Percentiles rank a stretch among this genome's conserved stretches.
Conservation (phyloP, 768 basidiomycete genomes). For the Amanita jacksonii region DNA sequence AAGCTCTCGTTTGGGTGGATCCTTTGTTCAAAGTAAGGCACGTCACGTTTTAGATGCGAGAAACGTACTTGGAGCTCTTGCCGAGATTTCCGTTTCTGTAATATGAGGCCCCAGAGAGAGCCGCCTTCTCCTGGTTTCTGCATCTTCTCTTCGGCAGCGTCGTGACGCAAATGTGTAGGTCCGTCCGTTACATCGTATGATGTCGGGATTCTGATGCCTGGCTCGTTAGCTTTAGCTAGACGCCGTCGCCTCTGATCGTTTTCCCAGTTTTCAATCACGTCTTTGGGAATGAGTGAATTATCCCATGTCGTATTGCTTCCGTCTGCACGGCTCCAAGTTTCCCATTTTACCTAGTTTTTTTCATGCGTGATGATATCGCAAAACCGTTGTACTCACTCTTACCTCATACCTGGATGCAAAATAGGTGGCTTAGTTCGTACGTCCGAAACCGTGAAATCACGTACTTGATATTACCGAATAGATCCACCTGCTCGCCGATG, state of each 20-base stretch:
- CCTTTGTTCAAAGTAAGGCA: too few relatives aligned
- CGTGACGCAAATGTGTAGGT: not conserved
- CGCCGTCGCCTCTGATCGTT: not conserved
- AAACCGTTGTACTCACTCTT: not conserved
- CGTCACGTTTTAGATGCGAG: too few relatives aligned
- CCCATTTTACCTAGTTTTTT: conserved; percentile 3
- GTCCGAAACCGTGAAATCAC: not conserved
- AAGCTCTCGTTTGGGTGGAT: too few relatives aligned
- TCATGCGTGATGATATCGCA: not conserved
- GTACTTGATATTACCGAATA: not conserved
- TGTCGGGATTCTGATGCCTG: not conserved
- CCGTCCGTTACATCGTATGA: not conserved
- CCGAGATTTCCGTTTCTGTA: too few relatives aligned
- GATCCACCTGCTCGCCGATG: not conserved
- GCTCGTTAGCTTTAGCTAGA: not conserved
- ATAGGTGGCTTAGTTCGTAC: not conserved
- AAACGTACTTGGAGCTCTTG: too few relatives aligned
- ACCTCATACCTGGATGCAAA: not conserved
- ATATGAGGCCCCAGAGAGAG: too few relatives aligned
- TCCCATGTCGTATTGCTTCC: conserved; percentile 3
- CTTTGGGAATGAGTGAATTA: not conserved
- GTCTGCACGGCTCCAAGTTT: not conserved
- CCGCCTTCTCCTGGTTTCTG: too few relatives aligned
- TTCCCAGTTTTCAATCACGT: not conserved
- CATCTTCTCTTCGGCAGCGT: not conserved